These are phyloP conservation scores for Penicillium brevicompactum DNA, from an alignment of 2,329 filamentous ascomycete genomes.

Conservation along the genomic window DNA sequence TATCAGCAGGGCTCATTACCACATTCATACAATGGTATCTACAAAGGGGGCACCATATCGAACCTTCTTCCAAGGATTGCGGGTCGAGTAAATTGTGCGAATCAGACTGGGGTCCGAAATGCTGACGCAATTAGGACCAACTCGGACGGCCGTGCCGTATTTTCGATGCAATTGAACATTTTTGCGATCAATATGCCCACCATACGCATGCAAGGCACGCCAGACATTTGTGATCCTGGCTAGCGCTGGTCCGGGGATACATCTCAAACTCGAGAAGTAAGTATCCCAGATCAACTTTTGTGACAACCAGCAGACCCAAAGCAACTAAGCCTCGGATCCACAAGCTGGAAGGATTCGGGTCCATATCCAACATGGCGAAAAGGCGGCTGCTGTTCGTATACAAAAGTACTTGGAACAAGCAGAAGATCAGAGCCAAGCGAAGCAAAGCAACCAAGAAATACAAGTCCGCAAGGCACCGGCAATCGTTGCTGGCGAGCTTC, in stretches of 20 bases:
- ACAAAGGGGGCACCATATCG: neutral
- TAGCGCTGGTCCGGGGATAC: conserved; percentile 17
- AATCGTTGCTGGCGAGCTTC: neutral
- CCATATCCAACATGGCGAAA: conserved; percentile 4
- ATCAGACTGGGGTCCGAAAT: conserved; percentile 43
- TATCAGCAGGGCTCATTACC: conserved; percentile 1
- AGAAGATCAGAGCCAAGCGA: neutral
- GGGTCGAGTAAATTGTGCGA: conserved; percentile 37
- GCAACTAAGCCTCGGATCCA: conserved; percentile 10
- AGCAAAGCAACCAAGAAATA: neutral
- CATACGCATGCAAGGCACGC: conserved; percentile 14
- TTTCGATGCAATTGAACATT: conserved; percentile 37
- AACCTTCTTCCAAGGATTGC: conserved; percentile 25
- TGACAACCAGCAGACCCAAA: conserved; percentile 11
- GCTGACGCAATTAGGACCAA: conserved; percentile 44
- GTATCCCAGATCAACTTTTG: conserved; percentile 14
- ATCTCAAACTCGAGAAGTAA: conserved; percentile 12
- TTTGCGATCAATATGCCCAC: conserved; percentile 17
- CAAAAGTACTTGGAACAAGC: neutral
- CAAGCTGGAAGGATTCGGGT: conserved; percentile 4
- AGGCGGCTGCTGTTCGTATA: neutral
- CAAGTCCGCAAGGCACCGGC: neutral
- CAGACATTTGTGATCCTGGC: conserved; percentile 20
- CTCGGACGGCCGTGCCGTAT: conserved; percentile 44
- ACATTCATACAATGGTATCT: neutral